A percentile compares a stretch with the other conserved stretches of the same genome.
These are phyloP conservation scores for Citrus reticulata DNA, from an alignment of 345 rosid species.

Conservation along the genomic window DNA sequence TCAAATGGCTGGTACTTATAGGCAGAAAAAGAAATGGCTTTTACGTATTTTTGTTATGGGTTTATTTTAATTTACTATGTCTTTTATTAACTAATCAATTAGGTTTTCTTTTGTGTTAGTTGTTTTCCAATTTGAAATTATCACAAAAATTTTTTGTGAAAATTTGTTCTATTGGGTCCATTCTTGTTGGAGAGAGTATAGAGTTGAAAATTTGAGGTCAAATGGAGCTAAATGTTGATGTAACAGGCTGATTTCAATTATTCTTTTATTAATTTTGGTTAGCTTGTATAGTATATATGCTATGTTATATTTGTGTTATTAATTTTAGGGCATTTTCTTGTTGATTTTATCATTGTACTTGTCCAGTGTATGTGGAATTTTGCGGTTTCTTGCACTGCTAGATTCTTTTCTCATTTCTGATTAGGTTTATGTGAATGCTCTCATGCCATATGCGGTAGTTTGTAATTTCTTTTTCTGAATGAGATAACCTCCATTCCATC, in stretches of 20 bases:
- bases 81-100: background rate
- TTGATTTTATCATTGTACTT: background rate
- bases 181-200: background rate
- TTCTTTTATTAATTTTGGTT: background rate
- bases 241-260: background rate
- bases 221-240: background rate
- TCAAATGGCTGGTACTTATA: conserved; percentile 54
- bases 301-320: background rate
- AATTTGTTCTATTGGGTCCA: background rate
- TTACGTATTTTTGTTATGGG: background rate
- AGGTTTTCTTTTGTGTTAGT: background rate
- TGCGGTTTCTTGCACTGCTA: background rate
- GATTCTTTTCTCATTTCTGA: background rate
- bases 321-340: background rate
- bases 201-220: background rate
- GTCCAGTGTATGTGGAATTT: background rate
- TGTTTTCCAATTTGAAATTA: background rate
- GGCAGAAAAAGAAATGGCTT: background rate
- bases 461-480: background rate
- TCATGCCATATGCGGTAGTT: background rate
- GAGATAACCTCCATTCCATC: background rate
- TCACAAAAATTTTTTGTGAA: background rate
- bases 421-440: background rate
- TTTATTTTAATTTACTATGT: background rate
- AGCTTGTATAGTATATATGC: background rate